Percentiles rank a stretch among this genome's conserved stretches.
These are phyloP conservation scores for Aspergillus sp. DNA, from an alignment of 2,329 filamentous ascomycete species.

Conservation along the genomic window DNA sequence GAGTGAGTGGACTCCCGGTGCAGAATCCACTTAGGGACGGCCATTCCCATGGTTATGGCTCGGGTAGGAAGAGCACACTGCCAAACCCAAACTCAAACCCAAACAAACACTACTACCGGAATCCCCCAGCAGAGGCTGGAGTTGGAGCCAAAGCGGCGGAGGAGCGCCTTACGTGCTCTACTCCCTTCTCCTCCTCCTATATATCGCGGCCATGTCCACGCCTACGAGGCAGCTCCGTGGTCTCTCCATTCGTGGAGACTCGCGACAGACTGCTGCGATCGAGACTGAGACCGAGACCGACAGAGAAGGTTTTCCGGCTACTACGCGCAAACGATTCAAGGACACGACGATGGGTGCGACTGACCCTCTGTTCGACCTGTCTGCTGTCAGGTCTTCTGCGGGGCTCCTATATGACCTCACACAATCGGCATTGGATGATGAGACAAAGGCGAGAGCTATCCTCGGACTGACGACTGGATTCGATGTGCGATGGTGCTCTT, in stretches of 20 bases:
- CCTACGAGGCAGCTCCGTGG: conserved; percentile 45
- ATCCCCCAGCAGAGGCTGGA: not conserved
- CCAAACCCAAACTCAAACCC: not conserved
- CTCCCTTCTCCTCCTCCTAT: conserved; percentile 18
- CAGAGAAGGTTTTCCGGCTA: conserved; percentile 10
- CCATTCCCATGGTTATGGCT: not conserved
- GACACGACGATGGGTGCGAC: conserved; percentile 8
- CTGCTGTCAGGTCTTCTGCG: conserved; percentile 35
- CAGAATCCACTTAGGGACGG: not conserved
- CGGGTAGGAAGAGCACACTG: not conserved
- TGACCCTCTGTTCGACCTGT: conserved; percentile 14
- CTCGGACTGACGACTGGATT: conserved; percentile 40
- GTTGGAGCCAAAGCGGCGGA: not conserved
- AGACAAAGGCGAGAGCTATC: conserved; percentile 37
- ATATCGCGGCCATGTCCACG: conserved; percentile 41
- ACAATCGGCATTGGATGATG: conserved; percentile 30
- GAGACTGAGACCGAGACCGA: conserved; percentile 28
- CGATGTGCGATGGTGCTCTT: conserved; percentile 40
- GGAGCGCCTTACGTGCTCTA: not conserved
- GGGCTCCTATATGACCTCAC: conserved; percentile 43
- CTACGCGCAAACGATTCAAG: not conserved
- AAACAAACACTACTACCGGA: not conserved
- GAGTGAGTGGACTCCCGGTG: not conserved
- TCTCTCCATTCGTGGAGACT: conserved; percentile 44
- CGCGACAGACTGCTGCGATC: conserved; percentile 34